phyloP scores from a whole-genome alignment of 495 filamentous ascomycete species.

The Hyaloscypha hepaticicola region DNA sequence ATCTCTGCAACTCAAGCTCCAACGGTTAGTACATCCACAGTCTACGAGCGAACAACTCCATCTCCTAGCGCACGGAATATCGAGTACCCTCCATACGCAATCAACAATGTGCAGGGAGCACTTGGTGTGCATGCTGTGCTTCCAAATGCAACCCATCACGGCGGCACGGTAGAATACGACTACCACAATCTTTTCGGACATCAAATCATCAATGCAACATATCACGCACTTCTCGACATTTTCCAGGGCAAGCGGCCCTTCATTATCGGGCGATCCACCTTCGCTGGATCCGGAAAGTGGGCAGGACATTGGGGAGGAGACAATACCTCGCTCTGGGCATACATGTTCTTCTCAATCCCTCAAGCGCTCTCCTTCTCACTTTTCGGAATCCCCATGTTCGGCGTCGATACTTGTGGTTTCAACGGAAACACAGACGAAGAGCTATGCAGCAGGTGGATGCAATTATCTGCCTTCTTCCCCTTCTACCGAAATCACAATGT shows the following conservation, averaged over 20 bases:
- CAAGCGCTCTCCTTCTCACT: conserved; percentile 79
- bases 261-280: conserved; percentile 83
- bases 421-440: conserved; percentile 67
- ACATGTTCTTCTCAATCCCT: conserved; percentile 76
- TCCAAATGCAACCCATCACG: conserved; percentile 75
- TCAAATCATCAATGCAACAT: conserved; percentile 76
- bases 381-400: conserved; percentile 88
- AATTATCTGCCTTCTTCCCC: conserved; percentile 80
- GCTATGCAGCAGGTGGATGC: conserved; percentile 86
- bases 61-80: conserved; percentile 72
- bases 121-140: conserved; percentile 71
- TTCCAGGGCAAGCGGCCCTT: conserved; percentile 72
- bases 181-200: conserved; percentile 77
- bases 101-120: conserved; percentile 79
- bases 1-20: conserved; percentile 35
- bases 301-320: conserved; percentile 90
- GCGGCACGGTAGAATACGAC: conserved; percentile 75
- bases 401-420: conserved; percentile 82
- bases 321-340: conserved; percentile 66
- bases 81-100: conserved; percentile 76
- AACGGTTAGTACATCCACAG: conserved; percentile 22
- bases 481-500: conserved; percentile 87
- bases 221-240: conserved; percentile 64
- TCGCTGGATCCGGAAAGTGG: conserved; percentile 75
- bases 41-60: conserved; percentile 61